Base-by-base conservation (phyloP, 768 basidiomycete genomes). In the Mycena filopes region DNA sequence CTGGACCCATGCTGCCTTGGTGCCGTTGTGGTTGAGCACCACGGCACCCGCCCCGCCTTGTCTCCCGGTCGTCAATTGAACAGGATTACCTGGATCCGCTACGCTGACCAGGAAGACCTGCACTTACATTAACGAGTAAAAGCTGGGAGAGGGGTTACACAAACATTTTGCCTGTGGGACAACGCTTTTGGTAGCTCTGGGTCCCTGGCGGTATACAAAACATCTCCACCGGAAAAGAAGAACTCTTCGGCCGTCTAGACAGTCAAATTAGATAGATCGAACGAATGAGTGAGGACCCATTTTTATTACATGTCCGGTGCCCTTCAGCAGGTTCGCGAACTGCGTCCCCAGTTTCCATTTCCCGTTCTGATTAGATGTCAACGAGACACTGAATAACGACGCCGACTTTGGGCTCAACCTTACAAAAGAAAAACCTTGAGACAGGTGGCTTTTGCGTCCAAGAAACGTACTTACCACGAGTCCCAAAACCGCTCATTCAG, bases 151-250 rank as follows among this genome's bases (percentile, higher is more conserved):
- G 31, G 48, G 3, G 42, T 31, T 73, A 18, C n/a, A 46, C 60
- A 29, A 43, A 96, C 91, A 71, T 96, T 90, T 73, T 95, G 92
- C 71, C 93, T 94, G 2, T 96, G 98, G 77, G 98, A 96, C 84
- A 83, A 89, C 0, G 96, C 92, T 46, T 86, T 83, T 13, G 88
- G 87, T 20, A 96, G 83, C 57, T 83, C 71, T 1, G 94, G 91
- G 70, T 97, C 93, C 73, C 96, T 96, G 55, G 95, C 83, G 7
- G 94, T 94, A 73, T 97, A 93, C 38, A 94, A 83, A 59, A 99
- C 85, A 60, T 89, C 83, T 13, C 82, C 81, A 4, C 79, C 74
- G 7, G 91, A 92, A 28, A 94, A 83, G 73, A 93, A 89, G 73
- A 93, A 93, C 79, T 96, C 90, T 64, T 91, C 89, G 1, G 86